Evolutionary conservation across 176 grass and related monocot species (phyloP).

Genomic region (Areca catechu): DNA sequence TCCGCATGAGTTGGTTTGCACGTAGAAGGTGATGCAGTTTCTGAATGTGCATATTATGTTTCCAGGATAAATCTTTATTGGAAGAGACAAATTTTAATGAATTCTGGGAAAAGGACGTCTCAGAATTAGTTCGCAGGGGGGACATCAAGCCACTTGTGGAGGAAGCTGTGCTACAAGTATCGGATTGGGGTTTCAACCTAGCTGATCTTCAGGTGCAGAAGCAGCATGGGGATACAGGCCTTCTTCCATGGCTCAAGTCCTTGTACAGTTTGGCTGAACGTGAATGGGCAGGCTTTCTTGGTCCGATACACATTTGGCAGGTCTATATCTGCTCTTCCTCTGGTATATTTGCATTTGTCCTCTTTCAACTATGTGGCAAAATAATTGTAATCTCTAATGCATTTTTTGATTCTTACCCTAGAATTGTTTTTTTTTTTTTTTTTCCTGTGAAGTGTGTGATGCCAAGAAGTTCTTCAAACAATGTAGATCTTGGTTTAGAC

Average conservation of each 20-base stretch:
- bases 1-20: too few species aligned
- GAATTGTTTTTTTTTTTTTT: too few species aligned
- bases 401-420: too few species aligned
- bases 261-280: conserved; percentile 50
- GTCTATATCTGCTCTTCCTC: conserved; percentile 23
- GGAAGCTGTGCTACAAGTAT: conserved; percentile 89
- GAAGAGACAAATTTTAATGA: conserved; percentile 50
- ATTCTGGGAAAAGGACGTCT: conserved; percentile 80
- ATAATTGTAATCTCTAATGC: too few species aligned
- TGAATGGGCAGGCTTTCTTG: conserved; percentile 87
- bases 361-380: too few species aligned
- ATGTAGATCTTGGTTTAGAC: too few species aligned
- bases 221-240: conserved; percentile 36
- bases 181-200: conserved; percentile 79
- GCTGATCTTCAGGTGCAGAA: conserved; percentile 90
- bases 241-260: conserved; percentile 65
- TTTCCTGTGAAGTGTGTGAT: too few species aligned
- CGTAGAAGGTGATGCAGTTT: conserved; percentile 3
- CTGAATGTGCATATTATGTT: not conserved
- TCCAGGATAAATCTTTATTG: conserved; percentile 69
- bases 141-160: conserved; percentile 57
- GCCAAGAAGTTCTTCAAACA: too few species aligned
- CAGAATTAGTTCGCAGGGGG: conserved; percentile 72
- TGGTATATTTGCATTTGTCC: too few species aligned
- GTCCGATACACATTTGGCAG: conserved; percentile 98